These are phyloP conservation scores for Pseudocercospora pini-densiflorae DNA, from an alignment of 2,329 filamentous ascomycete species.

Conservation along the genomic window DNA sequence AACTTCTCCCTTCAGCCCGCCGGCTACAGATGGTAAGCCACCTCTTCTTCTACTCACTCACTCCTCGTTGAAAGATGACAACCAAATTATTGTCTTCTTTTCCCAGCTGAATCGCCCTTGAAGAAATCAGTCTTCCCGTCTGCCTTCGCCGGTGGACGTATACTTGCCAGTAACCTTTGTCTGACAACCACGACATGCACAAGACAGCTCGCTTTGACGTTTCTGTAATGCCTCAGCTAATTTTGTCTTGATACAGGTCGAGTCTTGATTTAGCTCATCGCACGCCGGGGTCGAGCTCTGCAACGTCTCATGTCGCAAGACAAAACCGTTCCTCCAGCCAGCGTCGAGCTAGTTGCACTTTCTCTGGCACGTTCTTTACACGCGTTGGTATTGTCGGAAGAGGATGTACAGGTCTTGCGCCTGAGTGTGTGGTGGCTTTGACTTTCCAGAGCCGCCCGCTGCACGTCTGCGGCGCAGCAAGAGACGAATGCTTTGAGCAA, in stretches of 20 bases:
- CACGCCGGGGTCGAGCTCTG: not conserved
- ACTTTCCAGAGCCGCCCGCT: not conserved
- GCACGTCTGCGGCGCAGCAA: not conserved
- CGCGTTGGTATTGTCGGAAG: not conserved
- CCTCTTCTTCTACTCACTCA: not conserved
- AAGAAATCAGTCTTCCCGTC: slow-evolving; percentile 74
- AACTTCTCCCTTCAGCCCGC: not conserved
- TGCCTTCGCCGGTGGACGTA: slow-evolving; percentile 68
- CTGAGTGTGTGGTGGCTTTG: not conserved
- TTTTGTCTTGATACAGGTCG: slow-evolving; percentile 3
- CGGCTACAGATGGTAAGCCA: slow-evolving; percentile 11
- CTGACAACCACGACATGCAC: slow-evolving; percentile 58
- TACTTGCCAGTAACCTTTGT: slow-evolving; percentile 91
- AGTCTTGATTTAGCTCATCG: not conserved
- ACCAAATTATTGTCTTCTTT: slow-evolving; percentile 76
- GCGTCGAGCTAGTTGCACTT: not conserved
- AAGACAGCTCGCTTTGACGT: slow-evolving; percentile 14
- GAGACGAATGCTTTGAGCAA: not conserved
- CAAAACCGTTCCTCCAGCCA: not conserved
- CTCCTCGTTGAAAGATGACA: slow-evolving; percentile 69
- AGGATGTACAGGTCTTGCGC: not conserved
- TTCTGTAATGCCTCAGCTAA: slow-evolving; percentile 12
- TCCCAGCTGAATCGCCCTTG: slow-evolving; percentile 87
- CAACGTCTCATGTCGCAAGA: slow-evolving; percentile 3
- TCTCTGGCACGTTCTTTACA: not conserved